Conservation (phyloP, 441 rosid genomes). For the Daphne laureola region DNA sequence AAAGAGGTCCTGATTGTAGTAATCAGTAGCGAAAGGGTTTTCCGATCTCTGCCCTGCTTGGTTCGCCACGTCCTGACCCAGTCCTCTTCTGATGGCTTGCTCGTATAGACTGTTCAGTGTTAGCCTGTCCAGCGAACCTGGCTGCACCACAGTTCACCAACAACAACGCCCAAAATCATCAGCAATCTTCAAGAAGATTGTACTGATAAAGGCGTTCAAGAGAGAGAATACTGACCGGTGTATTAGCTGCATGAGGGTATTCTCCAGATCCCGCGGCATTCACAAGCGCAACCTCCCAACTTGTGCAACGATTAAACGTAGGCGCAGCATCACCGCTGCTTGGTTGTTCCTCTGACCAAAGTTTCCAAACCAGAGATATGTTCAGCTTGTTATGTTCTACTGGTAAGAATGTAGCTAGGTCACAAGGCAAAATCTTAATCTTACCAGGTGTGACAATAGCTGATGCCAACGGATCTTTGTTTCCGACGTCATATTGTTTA, state of each 20-base stretch:
- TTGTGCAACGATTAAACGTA: conserved; percentile 4
- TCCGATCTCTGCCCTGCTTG: conserved; percentile 4
- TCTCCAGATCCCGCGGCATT: conserved; percentile 19
- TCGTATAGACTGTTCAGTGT: conserved; percentile 20
- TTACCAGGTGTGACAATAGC: conserved; percentile 16
- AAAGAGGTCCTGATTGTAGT: conserved; percentile 10
- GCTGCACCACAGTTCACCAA: conserved; percentile 15
- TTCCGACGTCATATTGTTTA: conserved; percentile 3
- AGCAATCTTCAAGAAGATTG: neutral
- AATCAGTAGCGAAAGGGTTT: conserved; percentile 17
- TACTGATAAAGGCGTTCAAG: neutral
- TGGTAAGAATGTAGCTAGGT: neutral
- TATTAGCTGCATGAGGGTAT: conserved; percentile 6
- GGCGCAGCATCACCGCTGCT: conserved; percentile 4
- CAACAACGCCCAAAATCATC: too few relatives aligned
- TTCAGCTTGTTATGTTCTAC: neutral
- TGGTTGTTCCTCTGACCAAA: conserved; percentile 8
- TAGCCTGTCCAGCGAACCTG: conserved; percentile 17
- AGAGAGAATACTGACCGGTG: conserved; percentile 16
- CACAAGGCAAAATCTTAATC: conserved; percentile 5
- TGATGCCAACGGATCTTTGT: conserved; percentile 15
- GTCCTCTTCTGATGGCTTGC: conserved; percentile 5
- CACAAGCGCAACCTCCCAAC: conserved; percentile 29
- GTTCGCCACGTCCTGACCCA: conserved; percentile 3
- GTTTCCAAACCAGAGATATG: neutral